Evolutionary conservation across 768 basidiomycete species (phyloP), one percentile per base, ranked within the genome.

Genomic region (Termitomyces sp.): DNA sequence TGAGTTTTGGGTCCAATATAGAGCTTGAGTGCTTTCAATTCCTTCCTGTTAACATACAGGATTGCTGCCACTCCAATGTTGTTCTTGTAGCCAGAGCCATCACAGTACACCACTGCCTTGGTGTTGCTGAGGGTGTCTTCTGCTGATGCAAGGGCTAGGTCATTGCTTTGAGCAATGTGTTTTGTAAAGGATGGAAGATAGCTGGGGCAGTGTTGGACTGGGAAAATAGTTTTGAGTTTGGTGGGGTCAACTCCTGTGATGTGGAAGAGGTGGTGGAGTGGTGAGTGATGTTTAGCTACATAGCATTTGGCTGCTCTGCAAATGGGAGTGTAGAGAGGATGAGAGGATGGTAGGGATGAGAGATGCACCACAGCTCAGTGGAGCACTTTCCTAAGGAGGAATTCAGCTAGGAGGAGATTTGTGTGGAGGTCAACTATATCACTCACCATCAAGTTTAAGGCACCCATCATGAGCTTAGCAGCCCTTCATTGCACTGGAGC

Each of bases 221-320:
- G 56, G 1, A 45, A 5, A 4, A 64, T 40, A 20, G 25, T 54
- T 36, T 60, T 50, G 6, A 5, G 25, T 25, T 25, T 25, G 43
- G 34, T 10, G 36, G 56, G 63, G 37, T 36, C 15, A 5, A 63
- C 54, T 11, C 17, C 14, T 7, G 45, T 53, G 5, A 31, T 4
- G 10, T n/a, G 40, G 45, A 65, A 57, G 5, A 63, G 51, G 17
- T 46, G 32, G 45, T 65, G 61, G 2, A 65, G 57, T 5, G 56
- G 64, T 34, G 61, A 61, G 31, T 12, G 34, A n/a, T 65, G 61
- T 5, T 36, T 15, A 10, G 46, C 42, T 5, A 65, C 56, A 4
- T 57, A 47, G 7, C 15, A 36, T 9, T 12, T 8, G 8, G 49
- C 54, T 1, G 61, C 59, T 15, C 31, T 52, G 31, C 25, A 25